Evolutionary conservation across 1,284 basidiomycete genomes (phyloP).

Genomic region (Lentinus polychrous): DNA sequence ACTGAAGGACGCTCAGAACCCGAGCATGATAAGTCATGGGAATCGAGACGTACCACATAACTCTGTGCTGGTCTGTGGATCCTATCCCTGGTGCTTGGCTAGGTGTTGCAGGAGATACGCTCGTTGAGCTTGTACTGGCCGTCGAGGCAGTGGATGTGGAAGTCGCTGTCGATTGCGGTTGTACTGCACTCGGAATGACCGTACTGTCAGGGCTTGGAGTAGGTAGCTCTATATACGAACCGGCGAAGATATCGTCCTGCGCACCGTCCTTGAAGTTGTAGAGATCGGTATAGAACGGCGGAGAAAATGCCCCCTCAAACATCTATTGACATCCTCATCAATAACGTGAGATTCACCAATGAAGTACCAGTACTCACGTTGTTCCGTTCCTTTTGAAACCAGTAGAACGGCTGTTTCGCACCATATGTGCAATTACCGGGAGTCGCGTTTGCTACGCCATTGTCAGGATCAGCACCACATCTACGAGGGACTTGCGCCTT

Average conservation of each 20-base stretch:
- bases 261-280: slow-evolving; percentile 55
- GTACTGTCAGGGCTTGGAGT: slow-evolving; percentile 7
- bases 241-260: slow-evolving; percentile 58
- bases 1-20: too few relatives aligned
- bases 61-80: too few relatives aligned
- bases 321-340: slow-evolving; percentile 28
- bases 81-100: too few relatives aligned
- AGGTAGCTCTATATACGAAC: slow-evolving; percentile 22
- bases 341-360: not conserved
- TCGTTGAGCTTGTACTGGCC: too few relatives aligned
- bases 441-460: slow-evolving; percentile 17
- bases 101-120: too few relatives aligned
- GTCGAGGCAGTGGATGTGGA: too few relatives aligned
- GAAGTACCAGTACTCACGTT: slow-evolving; percentile 21
- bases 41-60: too few relatives aligned
- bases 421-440: slow-evolving; percentile 57
- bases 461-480: slow-evolving; percentile 26
- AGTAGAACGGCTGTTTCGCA: slow-evolving; percentile 61
- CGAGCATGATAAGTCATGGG: too few relatives aligned
- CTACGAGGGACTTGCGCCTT: slow-evolving; percentile 24
- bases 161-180: too few relatives aligned
- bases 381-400: slow-evolving; percentile 43
- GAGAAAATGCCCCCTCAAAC: slow-evolving; percentile 46
- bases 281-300: slow-evolving; percentile 49
- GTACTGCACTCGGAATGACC: slow-evolving; percentile 5